Base-by-base conservation (phyloP, 2,329 filamentous ascomycete genomes). In the Trichoderma sp. region DNA sequence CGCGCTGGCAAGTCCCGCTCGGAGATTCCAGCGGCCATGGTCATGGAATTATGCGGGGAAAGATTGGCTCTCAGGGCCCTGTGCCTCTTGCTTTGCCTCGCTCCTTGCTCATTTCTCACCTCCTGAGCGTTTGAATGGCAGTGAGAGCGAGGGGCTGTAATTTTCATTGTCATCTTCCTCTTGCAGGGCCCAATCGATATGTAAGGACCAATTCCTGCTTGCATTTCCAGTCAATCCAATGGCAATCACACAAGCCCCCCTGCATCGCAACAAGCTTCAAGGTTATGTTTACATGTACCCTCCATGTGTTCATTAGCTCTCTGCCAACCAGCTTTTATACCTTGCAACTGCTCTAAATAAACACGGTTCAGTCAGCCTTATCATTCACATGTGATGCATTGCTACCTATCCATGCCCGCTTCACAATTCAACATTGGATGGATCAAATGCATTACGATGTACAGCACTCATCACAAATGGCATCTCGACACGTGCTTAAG, bases 1-100 rank as follows among this genome's bases (percentile, higher is more conserved):
- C 30, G n/a, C 8, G 36, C 47, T 67, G 64, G 30, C 23, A 26
- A 28, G 36, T 63, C 36, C 61, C 61, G 39, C 58, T 58, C 39
- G 23, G 26, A 20, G 39, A 50, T 64, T 65, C 62, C 62, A 65
- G 43, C 43, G 47, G 32, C 47, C 15, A 15, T 39, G 36, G 15
- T 7, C 2, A 1, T 39, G 55, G 15, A 32, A 58, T 68, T 32
- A 23, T 58, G 36, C 65, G 65, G 65, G 34, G 34, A 43, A 63
- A 50, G 26, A 68, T 43, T 68, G 65, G 53, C 65, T 66, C 53
- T 58, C 53, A 43, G 64, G 50, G 50, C 23, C 64, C 50, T 39
- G 50, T 30, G 13, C 34, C 23, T 34, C 50, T 28, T 28, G 63
- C 30, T 43, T 30, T 53, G 62, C 62, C 64, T 32, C 55, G 53